Evolutionary conservation across 2,329 filamentous ascomycete genomes (phyloP).

Genomic region (Diaporthe sp.): DNA sequence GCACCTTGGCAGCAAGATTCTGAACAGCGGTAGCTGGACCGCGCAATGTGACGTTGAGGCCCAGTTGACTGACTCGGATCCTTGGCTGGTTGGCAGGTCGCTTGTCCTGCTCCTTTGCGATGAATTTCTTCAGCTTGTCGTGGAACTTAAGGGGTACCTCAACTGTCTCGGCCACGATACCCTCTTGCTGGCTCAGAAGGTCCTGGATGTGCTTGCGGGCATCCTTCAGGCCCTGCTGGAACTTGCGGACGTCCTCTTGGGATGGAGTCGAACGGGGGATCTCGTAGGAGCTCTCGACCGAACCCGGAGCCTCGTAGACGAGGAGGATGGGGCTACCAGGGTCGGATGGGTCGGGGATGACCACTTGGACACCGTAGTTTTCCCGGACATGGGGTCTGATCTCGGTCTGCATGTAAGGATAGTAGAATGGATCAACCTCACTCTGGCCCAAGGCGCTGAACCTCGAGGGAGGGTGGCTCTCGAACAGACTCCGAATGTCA

Average conservation of each 20-base stretch:
- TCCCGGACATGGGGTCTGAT: constrained; percentile 75
- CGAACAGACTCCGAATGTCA: constrained; percentile 81
- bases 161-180: constrained; percentile 63
- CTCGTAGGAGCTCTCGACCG: constrained; percentile 62
- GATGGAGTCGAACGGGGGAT: constrained; percentile 68
- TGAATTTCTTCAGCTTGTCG: constrained; percentile 73
- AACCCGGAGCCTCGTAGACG: constrained; percentile 79
- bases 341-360: constrained; percentile 76
- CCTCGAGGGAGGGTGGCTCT: constrained; percentile 80
- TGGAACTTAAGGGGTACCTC: constrained; percentile 76
- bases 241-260: constrained; percentile 64
- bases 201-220: constrained; percentile 71
- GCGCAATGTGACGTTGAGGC: constrained; percentile 78
- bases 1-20: constrained; percentile 79
- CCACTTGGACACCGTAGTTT: constrained; percentile 79
- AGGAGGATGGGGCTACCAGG: constrained; percentile 75
- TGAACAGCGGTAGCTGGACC: constrained; percentile 82
- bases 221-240: constrained; percentile 68
- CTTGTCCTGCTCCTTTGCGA: constrained; percentile 74
- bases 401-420: constrained; percentile 77
- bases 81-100: constrained; percentile 71
- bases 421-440: constrained; percentile 83
- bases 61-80: constrained; percentile 70
- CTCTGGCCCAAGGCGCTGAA: constrained; percentile 67
- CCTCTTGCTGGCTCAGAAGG: constrained; percentile 71